Percentiles rank a stretch among this genome's conserved stretches.
phyloP scores from a whole-genome alignment of 768 basidiomycete genomes.

The Suillus subalutaceus region DNA sequence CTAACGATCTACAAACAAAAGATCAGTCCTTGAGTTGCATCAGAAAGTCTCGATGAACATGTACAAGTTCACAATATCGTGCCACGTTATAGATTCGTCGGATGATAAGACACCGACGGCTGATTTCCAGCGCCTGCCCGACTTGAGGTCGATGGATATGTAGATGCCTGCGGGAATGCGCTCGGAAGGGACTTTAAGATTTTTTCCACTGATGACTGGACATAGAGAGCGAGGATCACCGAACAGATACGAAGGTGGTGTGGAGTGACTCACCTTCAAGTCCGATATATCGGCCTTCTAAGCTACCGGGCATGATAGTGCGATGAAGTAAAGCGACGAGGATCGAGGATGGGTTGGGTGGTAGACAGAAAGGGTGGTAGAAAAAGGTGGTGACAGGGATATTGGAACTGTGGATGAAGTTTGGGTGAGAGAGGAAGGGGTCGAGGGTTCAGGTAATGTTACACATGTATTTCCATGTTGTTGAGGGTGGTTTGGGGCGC shows the following conservation, averaged over 20 bases:
- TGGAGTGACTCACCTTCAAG: background rate
- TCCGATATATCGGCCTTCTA: background rate
- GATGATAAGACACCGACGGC: background rate
- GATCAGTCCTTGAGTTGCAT: background rate
- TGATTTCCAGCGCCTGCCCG: background rate
- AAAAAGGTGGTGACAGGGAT: no score
- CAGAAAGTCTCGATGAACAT: background rate
- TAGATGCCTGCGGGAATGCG: background rate
- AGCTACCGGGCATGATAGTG: background rate
- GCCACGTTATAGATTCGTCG: background rate
- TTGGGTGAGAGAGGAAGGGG: no score
- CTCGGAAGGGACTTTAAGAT: background rate
- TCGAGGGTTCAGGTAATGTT: no score
- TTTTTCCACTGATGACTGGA: background rate
- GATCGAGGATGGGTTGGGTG: no score
- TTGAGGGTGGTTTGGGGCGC: no score
- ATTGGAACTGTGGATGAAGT: no score
- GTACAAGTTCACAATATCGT: background rate
- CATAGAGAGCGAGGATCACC: background rate
- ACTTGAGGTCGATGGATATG: background rate
- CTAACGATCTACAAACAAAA: background rate
- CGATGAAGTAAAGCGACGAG: no score
- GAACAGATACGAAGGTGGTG: background rate
- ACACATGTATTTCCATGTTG: no score
- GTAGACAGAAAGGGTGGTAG: no score